A percentile compares a stretch with the other conserved stretches of the same genome.
These are phyloP conservation scores for Sporothrix pseudoabietina DNA, from an alignment of 2,329 filamentous ascomycete genomes.

Conservation along the genomic window DNA sequence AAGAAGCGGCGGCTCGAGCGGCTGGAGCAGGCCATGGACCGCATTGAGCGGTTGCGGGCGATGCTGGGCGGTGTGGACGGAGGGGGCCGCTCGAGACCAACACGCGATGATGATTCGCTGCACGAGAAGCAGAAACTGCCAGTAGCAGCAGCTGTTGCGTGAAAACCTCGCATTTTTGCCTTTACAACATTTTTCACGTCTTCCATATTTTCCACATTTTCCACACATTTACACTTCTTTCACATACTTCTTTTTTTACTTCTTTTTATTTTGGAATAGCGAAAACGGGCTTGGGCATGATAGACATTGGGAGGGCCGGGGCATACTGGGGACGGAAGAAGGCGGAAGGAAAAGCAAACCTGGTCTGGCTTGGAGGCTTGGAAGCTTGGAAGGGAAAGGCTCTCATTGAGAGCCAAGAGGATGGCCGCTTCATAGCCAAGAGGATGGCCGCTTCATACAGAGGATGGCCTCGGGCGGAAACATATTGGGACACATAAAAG, in stretches of 20 bases:
- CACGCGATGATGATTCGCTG: neutral
- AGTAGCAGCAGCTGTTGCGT: neutral
- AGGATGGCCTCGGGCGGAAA: neutral
- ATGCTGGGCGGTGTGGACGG: constrained; percentile 49
- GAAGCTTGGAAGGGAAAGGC: neutral
- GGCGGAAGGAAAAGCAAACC: neutral
- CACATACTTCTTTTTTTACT: neutral
- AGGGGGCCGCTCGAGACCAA: neutral
- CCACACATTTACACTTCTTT: neutral
- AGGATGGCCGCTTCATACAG: neutral
- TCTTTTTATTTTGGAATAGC: neutral
- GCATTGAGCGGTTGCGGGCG: constrained; percentile 70
- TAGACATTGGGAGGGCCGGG: neutral
- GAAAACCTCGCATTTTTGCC: neutral
- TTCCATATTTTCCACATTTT: neutral
- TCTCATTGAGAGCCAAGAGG: neutral
- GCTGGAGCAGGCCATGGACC: constrained; percentile 68
- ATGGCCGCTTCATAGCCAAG: neutral
- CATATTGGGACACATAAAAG: neutral
- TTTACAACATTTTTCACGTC: too few species aligned
- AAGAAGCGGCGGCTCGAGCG: constrained; percentile 69
- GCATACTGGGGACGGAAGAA: neutral
- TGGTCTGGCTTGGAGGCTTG: neutral
- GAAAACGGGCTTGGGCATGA: neutral
- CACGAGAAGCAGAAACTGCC: constrained; percentile 19